Base-by-base conservation (phyloP, 805 yeast genomes). In the Saccharomyces kudriavzevii region DNA sequence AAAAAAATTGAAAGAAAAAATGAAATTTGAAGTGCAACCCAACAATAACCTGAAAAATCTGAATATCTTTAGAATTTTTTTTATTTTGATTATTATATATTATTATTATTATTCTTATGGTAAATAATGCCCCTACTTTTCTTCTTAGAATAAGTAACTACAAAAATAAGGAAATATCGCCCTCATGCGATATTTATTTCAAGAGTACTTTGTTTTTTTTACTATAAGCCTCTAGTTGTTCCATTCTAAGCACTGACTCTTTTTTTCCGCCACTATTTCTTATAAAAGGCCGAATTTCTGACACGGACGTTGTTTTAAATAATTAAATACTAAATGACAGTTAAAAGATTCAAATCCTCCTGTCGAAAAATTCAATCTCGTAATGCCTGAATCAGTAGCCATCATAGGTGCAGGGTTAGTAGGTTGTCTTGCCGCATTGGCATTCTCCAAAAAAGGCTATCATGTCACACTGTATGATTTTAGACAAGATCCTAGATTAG, bases 331-430 rank as follows among this genome's bases (percentile, higher is more conserved):
- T 17, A 6, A 14, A 35, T 35, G 43, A 35, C 43, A 35, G 24
- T 35, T 35, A 20, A 35, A 35, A 35, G 1, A 17, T 35, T n/a
- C 22, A n/a, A 1, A 24, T 6, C 22, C 22, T 35, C 24, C 24
- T 17, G 22, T 6, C 24, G 17, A 35, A 4, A 3, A 13, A 11
- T n/a, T 10, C 17, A 17, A 20, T 17, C 22, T 35, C 11, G 6
- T 2, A 8, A 60, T 58, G 60, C 40, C 52, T 20, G 63, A 60
- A 49, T 50, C 68, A 2, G 81, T 78, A 17, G 89, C 81, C 1
- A 76, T 91, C 28, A 79, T 91, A 17, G 97, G 97, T 1, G 96
- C 94, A 0, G 97, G 97, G 0, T 80, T 88, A 5, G 97, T 91
- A 1, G 97, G 97, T 0, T 80, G 94, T 52, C 73, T 89, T 4